Base-by-base conservation (phyloP, 2,329 filamentous ascomycete genomes). In the Diplodia mutila region DNA sequence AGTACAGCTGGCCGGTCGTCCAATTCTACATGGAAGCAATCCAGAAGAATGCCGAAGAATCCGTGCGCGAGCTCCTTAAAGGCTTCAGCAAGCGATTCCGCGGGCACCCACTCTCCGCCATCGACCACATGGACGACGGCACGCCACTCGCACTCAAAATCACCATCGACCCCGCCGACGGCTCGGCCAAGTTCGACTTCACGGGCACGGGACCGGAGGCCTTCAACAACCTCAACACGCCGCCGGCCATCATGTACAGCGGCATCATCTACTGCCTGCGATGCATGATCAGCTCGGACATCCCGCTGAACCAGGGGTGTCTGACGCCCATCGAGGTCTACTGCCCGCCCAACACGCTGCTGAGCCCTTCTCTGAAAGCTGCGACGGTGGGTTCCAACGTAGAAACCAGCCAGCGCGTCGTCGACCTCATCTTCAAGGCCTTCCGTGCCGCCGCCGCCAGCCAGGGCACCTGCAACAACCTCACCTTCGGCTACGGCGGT, bases 201-300 rank as follows among this genome's bases (percentile, higher is more conserved):
- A 57, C 52, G 3, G 70, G 70, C 57, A 71, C 71, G 3, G 70
- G 59, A 2, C 67, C 69, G 18, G 59, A 72, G 21, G 63, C 68
- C n/a, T 71, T 59, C 25, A 61, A 65, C 11, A 72, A 70, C 55
- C 51, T 61, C 63, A 71, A 72, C 68, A 76, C 75, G 12, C 69
- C 71, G 2, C 55, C 61, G 9, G 68, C 68, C 29, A 70, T 71
- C 55, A 74, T 74, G 78, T 94, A 91, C 73, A 89, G 85, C 9
- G 94, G 79, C 37, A 78, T 80, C 55, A 79, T 81, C 65, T 81
- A 81, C 67, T 74, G 71, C 23, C 71, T 81, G 21, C 75, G 79
- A 3, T 79, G 77, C 49, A 71, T 81, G 3, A 71, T 81, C 27
- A 69, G 73, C 21, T 39, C 70, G 0, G 78, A 81, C 32, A 80